These are phyloP conservation scores for Flaveria sonorensis DNA, from an alignment of 129 eudicot species.

Conservation along the genomic window DNA sequence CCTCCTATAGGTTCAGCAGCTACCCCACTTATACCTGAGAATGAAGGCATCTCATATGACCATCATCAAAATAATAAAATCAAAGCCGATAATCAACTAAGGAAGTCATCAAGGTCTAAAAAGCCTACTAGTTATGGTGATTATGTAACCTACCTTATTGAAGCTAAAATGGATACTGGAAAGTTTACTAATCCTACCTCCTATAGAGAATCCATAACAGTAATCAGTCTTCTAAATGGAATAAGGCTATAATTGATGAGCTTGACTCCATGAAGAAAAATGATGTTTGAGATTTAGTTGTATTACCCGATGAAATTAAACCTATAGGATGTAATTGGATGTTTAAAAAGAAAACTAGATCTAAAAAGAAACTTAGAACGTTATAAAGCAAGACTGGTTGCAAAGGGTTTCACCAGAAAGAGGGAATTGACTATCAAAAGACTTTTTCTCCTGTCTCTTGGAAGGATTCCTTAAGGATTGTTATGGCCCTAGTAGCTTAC, in stretches of 20 bases:
- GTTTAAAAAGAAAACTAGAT: not conserved
- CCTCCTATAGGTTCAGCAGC: too few relatives aligned
- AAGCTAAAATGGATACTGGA: not conserved
- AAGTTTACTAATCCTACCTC: not conserved
- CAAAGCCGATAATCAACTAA: not conserved
- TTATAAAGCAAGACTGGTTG: not conserved
- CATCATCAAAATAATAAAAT: too few relatives aligned
- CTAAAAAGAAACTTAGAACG: not conserved
- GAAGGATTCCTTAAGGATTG: not conserved
- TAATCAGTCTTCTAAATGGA: not conserved
- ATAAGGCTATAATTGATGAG: not conserved
- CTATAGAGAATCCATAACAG: not conserved
- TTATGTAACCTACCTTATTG: not conserved
- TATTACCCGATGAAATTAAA: not conserved
- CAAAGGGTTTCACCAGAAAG: not conserved
- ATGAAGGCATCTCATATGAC: too few relatives aligned
- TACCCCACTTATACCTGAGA: too few relatives aligned
- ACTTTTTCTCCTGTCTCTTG: not conserved
- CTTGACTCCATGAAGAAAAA: not conserved
- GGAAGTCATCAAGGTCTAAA: not conserved
- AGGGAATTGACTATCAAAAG: not conserved
- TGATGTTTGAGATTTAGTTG: not conserved
- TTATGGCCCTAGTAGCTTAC: not conserved
- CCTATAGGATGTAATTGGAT: not conserved
- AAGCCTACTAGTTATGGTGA: not conserved